Percentiles rank a stretch among this genome's conserved stretches.
Evolutionary conservation across 148 eudicot genomes (phyloP).

Genomic region (Suaeda aralocaspica): DNA sequence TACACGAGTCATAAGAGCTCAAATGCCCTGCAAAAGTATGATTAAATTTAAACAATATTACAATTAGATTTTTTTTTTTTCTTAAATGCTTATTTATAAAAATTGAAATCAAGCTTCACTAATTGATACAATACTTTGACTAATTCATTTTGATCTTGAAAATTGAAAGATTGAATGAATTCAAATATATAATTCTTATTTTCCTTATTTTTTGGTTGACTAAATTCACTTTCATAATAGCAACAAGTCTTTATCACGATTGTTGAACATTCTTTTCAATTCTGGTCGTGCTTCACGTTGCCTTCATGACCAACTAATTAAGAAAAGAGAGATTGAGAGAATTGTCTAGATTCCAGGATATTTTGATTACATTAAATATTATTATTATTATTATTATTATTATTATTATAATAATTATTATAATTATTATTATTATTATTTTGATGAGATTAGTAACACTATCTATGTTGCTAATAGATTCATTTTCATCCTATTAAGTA

Average conservation of each 20-base stretch:
- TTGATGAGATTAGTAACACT: too few species aligned
- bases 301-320: not conserved
- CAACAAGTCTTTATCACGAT: constrained; percentile 11
- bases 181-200: not conserved
- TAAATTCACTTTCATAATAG: constrained; percentile 1
- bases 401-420: too few species aligned
- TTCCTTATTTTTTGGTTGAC: not conserved
- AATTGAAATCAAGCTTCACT: too few species aligned
- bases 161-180: constrained; percentile 5
- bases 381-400: not conserved
- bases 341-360: not conserved
- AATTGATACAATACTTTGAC: too few species aligned
- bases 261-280: constrained; percentile 13
- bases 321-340: not conserved
- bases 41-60: too few species aligned
- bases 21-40: too few species aligned
- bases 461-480: too few species aligned
- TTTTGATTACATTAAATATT: not conserved
- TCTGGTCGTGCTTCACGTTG: constrained; percentile 15
- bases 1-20: too few species aligned
- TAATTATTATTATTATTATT: too few species aligned
- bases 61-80: too few species aligned
- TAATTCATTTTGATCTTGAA: not conserved
- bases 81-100: too few species aligned
- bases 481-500: too few species aligned